phyloP scores from a whole-genome alignment of 371 early-diverging fungal species.

The Entomophthora muscae region DNA sequence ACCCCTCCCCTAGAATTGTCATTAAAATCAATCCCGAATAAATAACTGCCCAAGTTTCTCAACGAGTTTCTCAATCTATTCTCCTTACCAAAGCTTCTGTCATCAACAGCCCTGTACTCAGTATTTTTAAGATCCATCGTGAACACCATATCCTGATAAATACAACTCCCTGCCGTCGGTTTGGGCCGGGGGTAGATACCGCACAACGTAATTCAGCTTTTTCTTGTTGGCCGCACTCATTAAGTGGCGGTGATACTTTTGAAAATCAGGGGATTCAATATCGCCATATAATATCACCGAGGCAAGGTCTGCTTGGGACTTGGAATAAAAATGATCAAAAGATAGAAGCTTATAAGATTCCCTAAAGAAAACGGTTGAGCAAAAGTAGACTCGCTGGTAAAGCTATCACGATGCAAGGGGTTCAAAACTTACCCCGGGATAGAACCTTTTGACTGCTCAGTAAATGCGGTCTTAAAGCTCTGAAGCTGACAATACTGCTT shows the following conservation, averaged over 20 bases:
- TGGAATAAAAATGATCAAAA: constrained; percentile 21
- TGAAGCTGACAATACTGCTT: constrained; percentile 35
- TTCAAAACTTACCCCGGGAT: no score
- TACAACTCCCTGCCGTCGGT: constrained; percentile 15
- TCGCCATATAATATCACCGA: constrained; percentile 31
- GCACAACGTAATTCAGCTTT: constrained; percentile 23
- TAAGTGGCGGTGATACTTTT: constrained; percentile 19
- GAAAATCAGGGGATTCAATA: constrained; percentile 22
- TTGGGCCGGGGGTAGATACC: constrained; percentile 25
- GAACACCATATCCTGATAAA: constrained; percentile 80
- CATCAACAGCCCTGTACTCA: constrained; percentile 88
- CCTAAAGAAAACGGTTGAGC: no score
- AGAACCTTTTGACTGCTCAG: no score
- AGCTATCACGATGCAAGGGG: no score
- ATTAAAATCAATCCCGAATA: neutral
- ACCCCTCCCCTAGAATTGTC: neutral
- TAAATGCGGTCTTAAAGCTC: no score
- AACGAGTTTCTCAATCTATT: no score
- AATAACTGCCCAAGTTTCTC: no score
- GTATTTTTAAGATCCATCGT: constrained; percentile 80
- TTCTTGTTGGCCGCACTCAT: constrained; percentile 15
- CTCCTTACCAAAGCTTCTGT: no score
- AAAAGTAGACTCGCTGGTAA: no score
- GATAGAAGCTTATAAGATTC: constrained; percentile 15
- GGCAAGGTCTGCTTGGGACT: no score